Base-by-base conservation (phyloP, 257 asterid genomes). In the Thymus mandschuricus region DNA sequence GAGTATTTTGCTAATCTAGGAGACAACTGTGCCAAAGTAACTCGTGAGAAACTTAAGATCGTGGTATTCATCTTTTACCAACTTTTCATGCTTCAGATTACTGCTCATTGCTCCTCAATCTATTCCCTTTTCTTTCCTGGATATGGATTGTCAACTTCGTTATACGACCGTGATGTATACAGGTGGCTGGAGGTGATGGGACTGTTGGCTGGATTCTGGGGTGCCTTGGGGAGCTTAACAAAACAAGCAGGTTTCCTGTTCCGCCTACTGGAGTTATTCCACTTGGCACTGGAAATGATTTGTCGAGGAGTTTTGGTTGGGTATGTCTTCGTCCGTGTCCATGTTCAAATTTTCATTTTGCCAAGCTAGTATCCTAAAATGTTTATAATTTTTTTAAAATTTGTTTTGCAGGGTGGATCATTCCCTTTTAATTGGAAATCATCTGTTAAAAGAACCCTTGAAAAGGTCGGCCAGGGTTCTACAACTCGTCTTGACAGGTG, bases 151-250 rank as follows among this genome's bases (percentile, higher is more conserved):
- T 48, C 10, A 58, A 54, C 66, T 44, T 51, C 40, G 54, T 61
- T 70, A 60, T 63, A 66, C 41, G 51, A 69, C 45, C 60, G 59
- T 68, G 48, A 75, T 50, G 68, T 63, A 70, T 35, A 71, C 87
- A 94, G 98, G 97, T 92, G 68, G 99, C 99, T 12, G 99, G 99
- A 63, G 99, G 99, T 83, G 99, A 94, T 81, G 99, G 99, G 62
- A 91, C 99, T 11, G 99, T 94, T 66, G 99, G 99, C 33, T 94
- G 99, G 99, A 92, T 91, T 66, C 96, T 94, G 3, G 99, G 99
- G 8, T 94, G 99, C 78, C 88, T 94, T 45, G 99, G 96, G 46
- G 93, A 89, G 79, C 95, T 94, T 54, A 80, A 83, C 78, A 83
- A 74, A 78, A 85, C 81, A 59, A 76, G 49, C 40, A 84, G 96